Conservation (phyloP, 1,139 yeast genomes). For the Geotrichum histeridarum region DNA sequence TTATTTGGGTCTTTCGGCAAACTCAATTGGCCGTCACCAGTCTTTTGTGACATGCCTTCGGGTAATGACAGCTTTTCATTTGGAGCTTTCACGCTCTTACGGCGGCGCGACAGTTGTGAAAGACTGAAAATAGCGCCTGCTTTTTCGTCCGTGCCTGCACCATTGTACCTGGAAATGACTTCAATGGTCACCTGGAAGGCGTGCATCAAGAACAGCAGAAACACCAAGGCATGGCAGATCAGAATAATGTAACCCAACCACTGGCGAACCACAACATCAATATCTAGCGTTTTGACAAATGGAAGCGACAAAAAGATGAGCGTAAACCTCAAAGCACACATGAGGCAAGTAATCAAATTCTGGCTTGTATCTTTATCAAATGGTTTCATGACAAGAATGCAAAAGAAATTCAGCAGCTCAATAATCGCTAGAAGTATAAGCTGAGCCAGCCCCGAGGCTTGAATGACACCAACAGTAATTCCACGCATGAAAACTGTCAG, state of each 20-base stretch:
- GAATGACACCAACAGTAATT: slow-evolving; percentile 36
- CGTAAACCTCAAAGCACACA: slow-evolving; percentile 29
- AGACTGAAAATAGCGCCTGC: slow-evolving; percentile 26
- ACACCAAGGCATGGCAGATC: slow-evolving; percentile 32
- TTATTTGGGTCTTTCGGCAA: slow-evolving; percentile 5
- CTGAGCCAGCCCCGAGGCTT: slow-evolving; percentile 38
- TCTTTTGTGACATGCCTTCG: not conserved
- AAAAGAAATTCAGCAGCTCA: slow-evolving; percentile 31
- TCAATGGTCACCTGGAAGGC: slow-evolving; percentile 34
- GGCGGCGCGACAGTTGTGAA: slow-evolving; percentile 27
- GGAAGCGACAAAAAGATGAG: slow-evolving; percentile 33
- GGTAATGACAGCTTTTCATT: slow-evolving; percentile 2
- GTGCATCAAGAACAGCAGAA: slow-evolving; percentile 32
- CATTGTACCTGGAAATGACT: slow-evolving; percentile 29
- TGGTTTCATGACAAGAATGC: slow-evolving; percentile 30
- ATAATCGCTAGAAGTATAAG: slow-evolving; percentile 32
- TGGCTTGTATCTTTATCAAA: slow-evolving; percentile 33
- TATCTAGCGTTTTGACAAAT: slow-evolving; percentile 29
- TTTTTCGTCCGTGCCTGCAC: slow-evolving; percentile 25
- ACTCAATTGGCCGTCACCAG: slow-evolving; percentile 5
- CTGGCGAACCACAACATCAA: slow-evolving; percentile 28
- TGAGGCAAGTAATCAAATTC: slow-evolving; percentile 28
- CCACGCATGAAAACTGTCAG: slow-evolving; percentile 31
- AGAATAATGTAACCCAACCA: slow-evolving; percentile 38
- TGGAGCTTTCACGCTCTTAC: slow-evolving; percentile 6